Evolutionary conservation across 805 yeast genomes (phyloP).

Genomic region (Wickerhamomyces silvicola): DNA sequence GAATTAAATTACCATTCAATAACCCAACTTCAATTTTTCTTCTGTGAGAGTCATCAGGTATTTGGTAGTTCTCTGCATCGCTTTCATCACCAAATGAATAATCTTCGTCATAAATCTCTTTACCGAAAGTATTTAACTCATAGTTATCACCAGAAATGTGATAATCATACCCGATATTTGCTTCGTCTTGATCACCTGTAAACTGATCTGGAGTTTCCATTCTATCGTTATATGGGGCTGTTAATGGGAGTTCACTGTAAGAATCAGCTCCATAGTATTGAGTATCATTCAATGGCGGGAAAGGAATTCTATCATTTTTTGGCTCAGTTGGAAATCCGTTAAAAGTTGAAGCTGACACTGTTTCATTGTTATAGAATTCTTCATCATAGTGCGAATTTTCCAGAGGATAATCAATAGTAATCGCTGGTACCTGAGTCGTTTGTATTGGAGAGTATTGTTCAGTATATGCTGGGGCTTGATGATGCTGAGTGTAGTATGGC

Average conservation of each 20-base stretch:
- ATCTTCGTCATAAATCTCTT: constrained; percentile 11
- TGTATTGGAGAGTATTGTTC: constrained; percentile 21
- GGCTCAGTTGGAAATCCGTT: constrained; percentile 17
- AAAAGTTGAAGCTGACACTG: constrained; percentile 11
- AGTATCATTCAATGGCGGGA: background rate
- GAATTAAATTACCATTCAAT: constrained; percentile 68
- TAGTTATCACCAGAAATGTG: constrained; percentile 21
- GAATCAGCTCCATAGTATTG: constrained; percentile 1
- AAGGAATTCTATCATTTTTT: background rate
- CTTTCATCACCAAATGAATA: constrained; percentile 31
- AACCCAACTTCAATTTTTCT: constrained; percentile 25
- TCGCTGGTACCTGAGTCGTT: constrained; percentile 13
- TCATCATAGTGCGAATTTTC: constrained; percentile 8
- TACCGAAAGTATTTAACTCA: constrained; percentile 20
- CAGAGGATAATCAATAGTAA: constrained; percentile 6
- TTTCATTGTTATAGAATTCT: constrained; percentile 9
- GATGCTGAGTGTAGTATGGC: background rate
- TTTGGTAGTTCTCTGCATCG: constrained; percentile 37
- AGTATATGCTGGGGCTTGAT: constrained; percentile 3
- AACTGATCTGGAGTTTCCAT: constrained; percentile 13
- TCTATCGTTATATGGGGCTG: constrained; percentile 10
- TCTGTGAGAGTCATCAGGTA: constrained; percentile 38
- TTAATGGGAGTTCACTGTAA: constrained; percentile 4
- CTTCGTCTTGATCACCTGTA: constrained; percentile 24
- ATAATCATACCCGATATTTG: constrained; percentile 29